phyloP scores from a whole-genome alignment of 768 basidiomycete species.

The Naematelia encephala region DNA sequence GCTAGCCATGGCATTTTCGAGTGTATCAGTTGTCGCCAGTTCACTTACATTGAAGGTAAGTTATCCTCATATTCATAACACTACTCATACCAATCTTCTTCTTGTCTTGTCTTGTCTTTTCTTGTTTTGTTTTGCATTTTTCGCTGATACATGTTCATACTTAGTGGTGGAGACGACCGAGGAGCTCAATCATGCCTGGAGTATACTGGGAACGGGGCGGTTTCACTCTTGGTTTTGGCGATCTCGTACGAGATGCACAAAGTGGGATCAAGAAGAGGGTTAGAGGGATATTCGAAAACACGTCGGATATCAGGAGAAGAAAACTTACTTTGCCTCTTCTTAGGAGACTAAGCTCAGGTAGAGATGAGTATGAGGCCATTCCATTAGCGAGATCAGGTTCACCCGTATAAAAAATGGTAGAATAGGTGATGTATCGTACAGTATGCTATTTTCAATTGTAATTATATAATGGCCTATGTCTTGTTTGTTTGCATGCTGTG shows the following conservation, averaged over 20 bases:
- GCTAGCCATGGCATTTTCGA: slow-evolving; percentile 97
- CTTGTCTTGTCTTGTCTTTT: not conserved
- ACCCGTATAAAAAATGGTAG: not conserved
- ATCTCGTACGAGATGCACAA: slow-evolving; percentile 56
- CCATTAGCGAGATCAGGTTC: slow-evolving; percentile 13
- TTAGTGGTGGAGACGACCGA: slow-evolving; percentile 50
- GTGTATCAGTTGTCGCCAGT: slow-evolving; percentile 89
- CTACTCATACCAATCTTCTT: not conserved
- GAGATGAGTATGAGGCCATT: slow-evolving; percentile 39
- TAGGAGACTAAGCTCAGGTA: slow-evolving; percentile 28
- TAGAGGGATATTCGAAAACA: slow-evolving; percentile 44
- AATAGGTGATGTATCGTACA: no score
- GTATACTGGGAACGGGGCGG: slow-evolving; percentile 53
- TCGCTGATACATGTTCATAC: slow-evolving; percentile 7
- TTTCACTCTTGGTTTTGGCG: slow-evolving; percentile 53
- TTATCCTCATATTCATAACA: not conserved
- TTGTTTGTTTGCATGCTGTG: no score
- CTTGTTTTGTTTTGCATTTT: not conserved
- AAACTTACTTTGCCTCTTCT: slow-evolving; percentile 49
- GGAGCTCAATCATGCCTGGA: slow-evolving; percentile 59
- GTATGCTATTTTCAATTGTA: no score
- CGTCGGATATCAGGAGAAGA: slow-evolving; percentile 51
- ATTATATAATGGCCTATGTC: no score
- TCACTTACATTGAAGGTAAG: slow-evolving; percentile 72
- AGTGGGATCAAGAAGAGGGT: slow-evolving; percentile 51